phyloP scores from a whole-genome alignment of 768 basidiomycete genomes.

The Tylopilus sp. region DNA sequence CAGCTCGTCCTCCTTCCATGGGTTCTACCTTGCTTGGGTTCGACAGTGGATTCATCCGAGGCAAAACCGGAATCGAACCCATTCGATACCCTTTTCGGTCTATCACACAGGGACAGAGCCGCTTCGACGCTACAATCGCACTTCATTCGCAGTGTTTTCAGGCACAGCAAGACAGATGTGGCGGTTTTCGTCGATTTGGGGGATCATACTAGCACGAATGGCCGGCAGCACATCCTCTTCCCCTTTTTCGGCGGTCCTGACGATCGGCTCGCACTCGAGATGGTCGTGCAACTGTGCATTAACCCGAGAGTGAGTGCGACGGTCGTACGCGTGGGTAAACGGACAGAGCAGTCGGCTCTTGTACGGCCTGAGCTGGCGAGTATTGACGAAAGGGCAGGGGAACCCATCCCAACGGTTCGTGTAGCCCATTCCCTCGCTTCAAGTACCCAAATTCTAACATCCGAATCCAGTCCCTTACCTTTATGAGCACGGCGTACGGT shows the following conservation, averaged over 20 bases:
- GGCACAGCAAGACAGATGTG: constrained; percentile 68
- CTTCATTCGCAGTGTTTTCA: constrained; percentile 81
- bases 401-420: constrained; percentile 13
- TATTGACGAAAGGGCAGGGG: constrained; percentile 51
- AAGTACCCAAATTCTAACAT: not conserved
- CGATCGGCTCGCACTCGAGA: constrained; percentile 78
- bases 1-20: constrained; percentile 87
- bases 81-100: constrained; percentile 77
- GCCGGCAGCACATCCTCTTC: constrained; percentile 63
- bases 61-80: constrained; percentile 45
- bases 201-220: constrained; percentile 26
- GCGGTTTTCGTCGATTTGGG: constrained; percentile 82
- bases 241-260: constrained; percentile 96
- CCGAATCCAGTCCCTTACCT: constrained; percentile 40
- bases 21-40: constrained; percentile 45
- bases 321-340: constrained; percentile 58
- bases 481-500: constrained; percentile 73
- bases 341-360: constrained; percentile 43
- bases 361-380: constrained; percentile 47
- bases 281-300: constrained; percentile 76
- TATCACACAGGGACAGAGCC: constrained; percentile 45
- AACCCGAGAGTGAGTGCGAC: constrained; percentile 67
- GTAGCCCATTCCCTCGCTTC: not conserved
- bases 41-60: constrained; percentile 28
- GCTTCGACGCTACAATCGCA: constrained; percentile 67